Conservation (phyloP, 768 basidiomycete species). For the Russula lepida region DNA sequence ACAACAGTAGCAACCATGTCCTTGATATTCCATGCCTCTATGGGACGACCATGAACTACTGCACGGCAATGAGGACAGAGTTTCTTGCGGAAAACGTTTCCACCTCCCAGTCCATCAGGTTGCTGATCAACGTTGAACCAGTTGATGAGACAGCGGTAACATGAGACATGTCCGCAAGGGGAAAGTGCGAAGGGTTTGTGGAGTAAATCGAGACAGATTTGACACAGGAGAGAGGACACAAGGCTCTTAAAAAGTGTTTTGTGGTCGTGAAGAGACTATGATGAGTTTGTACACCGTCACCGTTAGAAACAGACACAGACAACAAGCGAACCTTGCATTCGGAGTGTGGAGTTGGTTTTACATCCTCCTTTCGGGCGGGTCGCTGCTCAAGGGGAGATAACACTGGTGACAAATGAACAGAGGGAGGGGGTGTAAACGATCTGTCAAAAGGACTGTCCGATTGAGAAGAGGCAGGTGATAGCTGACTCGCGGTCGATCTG, state of each 20-base stretch:
- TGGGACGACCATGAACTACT: constrained; percentile 36
- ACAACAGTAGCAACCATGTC: constrained; percentile 38
- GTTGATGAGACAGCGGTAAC: constrained; percentile 59
- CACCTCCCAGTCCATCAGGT: background rate
- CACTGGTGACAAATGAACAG: background rate
- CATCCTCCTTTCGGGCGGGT: background rate
- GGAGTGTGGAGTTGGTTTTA: background rate
- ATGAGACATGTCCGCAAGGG: constrained; percentile 69
- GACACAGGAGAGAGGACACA: constrained; percentile 61
- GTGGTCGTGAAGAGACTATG: constrained; percentile 31
- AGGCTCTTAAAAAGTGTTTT: constrained; percentile 45
- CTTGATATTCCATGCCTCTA: constrained; percentile 42
- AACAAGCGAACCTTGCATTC: constrained; percentile 10
- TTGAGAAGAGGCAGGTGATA: background rate
- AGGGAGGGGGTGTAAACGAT: background rate
- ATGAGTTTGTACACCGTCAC: background rate
- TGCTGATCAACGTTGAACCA: constrained; percentile 53
- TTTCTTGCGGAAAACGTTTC: constrained; percentile 28
- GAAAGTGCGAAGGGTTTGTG: constrained; percentile 65
- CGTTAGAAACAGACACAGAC: background rate
- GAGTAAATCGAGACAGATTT: constrained; percentile 71
- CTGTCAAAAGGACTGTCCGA: background rate
- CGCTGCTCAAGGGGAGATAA: background rate
- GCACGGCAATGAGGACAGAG: constrained; percentile 40
- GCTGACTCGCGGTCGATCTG: background rate